These are phyloP conservation scores for Cercospora sp. DNA, from an alignment of 2,329 filamentous ascomycete genomes.

Conservation along the genomic window DNA sequence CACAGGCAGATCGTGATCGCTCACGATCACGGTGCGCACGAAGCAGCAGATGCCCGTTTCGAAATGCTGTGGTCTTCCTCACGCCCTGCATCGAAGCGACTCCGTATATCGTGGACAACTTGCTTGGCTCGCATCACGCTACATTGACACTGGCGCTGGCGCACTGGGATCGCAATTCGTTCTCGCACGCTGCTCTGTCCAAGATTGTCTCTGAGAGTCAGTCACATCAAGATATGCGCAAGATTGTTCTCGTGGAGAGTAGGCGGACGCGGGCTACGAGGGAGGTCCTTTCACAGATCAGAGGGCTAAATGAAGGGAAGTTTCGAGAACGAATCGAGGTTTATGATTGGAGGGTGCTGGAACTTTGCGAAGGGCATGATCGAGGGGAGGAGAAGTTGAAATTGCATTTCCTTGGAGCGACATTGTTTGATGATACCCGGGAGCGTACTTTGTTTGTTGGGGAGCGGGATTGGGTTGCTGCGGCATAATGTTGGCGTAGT, in stretches of 20 bases:
- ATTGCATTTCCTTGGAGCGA: conserved; percentile 33
- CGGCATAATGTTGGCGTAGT: background rate
- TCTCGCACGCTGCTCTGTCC: conserved; percentile 23
- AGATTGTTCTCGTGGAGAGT: conserved; percentile 38
- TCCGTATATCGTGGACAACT: conserved; percentile 34
- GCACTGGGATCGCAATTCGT: conserved; percentile 37
- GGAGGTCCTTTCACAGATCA: conserved; percentile 23
- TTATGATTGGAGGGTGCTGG: conserved; percentile 38
- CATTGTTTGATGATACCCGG: conserved; percentile 30
- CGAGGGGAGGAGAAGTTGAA: conserved; percentile 22
- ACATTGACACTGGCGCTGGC: conserved; percentile 17
- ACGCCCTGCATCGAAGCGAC: conserved; percentile 34
- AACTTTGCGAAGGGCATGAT: conserved; percentile 28
- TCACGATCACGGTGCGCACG: conserved; percentile 13
- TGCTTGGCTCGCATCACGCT: conserved; percentile 30
- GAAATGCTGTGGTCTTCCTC: conserved; percentile 29
- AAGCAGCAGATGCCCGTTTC: conserved; percentile 27
- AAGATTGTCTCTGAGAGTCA: conserved; percentile 37
- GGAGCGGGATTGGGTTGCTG: conserved; percentile 15
- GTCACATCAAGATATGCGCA: conserved; percentile 34
- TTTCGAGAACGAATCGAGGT: conserved; percentile 36
- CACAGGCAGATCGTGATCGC: conserved; percentile 6
- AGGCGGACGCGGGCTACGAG: conserved; percentile 24
- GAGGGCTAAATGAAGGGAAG: conserved; percentile 28
- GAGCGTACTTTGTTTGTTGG: conserved; percentile 29